Evolutionary conservation across 2,329 filamentous ascomycete genomes (phyloP).

Genomic region (Cytospora mali): DNA sequence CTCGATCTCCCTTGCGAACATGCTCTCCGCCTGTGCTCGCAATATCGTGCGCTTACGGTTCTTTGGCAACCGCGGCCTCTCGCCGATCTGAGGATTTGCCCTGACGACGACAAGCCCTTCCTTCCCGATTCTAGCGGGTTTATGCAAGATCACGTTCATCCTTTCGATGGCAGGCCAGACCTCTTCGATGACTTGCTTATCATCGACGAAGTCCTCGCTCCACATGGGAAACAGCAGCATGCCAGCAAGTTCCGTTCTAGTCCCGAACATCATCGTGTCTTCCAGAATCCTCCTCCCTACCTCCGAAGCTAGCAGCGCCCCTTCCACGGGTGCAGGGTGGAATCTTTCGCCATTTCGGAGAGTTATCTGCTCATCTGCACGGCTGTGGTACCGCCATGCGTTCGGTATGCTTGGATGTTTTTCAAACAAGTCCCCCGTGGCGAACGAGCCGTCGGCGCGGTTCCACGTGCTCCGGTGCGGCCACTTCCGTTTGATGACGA

Average conservation of each 20-base stretch:
- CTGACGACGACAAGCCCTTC: slow-evolving; percentile 54
- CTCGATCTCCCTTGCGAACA: slow-evolving; percentile 50
- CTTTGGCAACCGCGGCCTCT: slow-evolving; percentile 49
- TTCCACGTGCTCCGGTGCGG: slow-evolving; percentile 62
- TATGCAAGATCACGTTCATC: slow-evolving; percentile 52
- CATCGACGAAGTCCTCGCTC: slow-evolving; percentile 28
- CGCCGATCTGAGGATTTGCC: slow-evolving; percentile 32
- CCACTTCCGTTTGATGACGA: slow-evolving; percentile 59
- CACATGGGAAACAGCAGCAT: slow-evolving; percentile 53
- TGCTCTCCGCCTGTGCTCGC: slow-evolving; percentile 52
- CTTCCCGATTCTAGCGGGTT: slow-evolving; percentile 52
- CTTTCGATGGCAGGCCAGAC: slow-evolving; percentile 48
- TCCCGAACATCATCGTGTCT: slow-evolving; percentile 65
- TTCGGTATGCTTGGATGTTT: slow-evolving; percentile 52
- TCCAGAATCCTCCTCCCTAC: slow-evolving; percentile 44
- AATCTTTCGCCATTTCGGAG: slow-evolving; percentile 71
- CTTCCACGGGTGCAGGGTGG: slow-evolving; percentile 64
- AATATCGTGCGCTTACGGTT: slow-evolving; percentile 66
- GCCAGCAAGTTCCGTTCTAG: slow-evolving; percentile 58
- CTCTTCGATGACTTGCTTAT: slow-evolving; percentile 43
- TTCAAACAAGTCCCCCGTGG: slow-evolving; percentile 65
- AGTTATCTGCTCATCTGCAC: slow-evolving; percentile 63
- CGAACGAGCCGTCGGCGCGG: slow-evolving; percentile 60
- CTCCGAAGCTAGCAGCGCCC: slow-evolving; percentile 46
- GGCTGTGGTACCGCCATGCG: slow-evolving; percentile 65